Evolutionary conservation across 1,284 basidiomycete species (phyloP).

Genomic region (Schizophyllum amplum): DNA sequence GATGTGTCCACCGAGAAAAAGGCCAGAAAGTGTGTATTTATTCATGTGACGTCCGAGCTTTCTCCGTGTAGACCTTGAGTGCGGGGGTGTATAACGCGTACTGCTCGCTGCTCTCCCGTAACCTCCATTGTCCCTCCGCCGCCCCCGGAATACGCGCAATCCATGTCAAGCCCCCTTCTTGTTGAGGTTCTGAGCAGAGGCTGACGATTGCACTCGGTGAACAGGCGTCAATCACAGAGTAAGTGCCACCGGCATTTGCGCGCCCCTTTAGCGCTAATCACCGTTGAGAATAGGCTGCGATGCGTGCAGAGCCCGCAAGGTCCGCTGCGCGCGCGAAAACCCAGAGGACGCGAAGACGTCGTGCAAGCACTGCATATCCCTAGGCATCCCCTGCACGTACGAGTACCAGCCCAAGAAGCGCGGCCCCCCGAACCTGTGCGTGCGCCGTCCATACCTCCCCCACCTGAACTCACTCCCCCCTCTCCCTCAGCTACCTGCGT

Average conservation of each 20-base stretch:
- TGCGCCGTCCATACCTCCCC: conserved; percentile 7
- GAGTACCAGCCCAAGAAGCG: conserved; percentile 89
- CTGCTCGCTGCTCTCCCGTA: conserved; percentile 35
- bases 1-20: neutral
- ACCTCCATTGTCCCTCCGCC: conserved; percentile 21
- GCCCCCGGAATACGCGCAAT: neutral
- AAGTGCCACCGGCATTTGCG: conserved; percentile 12
- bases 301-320: conserved; percentile 77
- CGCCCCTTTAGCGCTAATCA: conserved; percentile 10
- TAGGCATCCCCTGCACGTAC: conserved; percentile 80
- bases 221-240: conserved; percentile 77
- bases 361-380: conserved; percentile 78
- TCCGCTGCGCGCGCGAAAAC: conserved; percentile 71
- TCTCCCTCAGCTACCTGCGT: conserved; percentile 59
- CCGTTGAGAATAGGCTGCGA: conserved; percentile 54
- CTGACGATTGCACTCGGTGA: conserved; percentile 19
- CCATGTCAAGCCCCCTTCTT: conserved; percentile 24
- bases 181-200: conserved; percentile 18
- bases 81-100: neutral
- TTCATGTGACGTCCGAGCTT: neutral
- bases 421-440: conserved; percentile 82
- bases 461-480: conserved; percentile 4
- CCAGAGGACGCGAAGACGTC: conserved; percentile 65
- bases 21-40: neutral
- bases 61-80: conserved; percentile 5